These are phyloP conservation scores for Babesia gibsoni DNA, from an alignment of 169 alveolate genomes.

Conservation along the genomic window DNA sequence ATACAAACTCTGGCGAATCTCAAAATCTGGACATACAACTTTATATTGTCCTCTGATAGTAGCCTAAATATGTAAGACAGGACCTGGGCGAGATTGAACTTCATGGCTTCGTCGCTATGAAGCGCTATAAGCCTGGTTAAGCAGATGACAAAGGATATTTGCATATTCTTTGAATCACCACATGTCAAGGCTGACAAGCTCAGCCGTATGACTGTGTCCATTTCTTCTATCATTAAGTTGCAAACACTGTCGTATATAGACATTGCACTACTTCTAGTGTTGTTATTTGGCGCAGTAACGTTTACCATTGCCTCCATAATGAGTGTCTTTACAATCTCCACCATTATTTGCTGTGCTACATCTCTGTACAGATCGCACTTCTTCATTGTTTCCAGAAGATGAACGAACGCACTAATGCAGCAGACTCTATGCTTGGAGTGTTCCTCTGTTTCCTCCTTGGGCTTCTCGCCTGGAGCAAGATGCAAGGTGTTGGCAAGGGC, in stretches of 20 bases:
- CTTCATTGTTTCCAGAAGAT: conserved; percentile 34
- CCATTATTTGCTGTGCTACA: not conserved
- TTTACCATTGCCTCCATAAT: conserved; percentile 50
- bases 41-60: conserved; percentile 11
- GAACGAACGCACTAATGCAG: conserved; percentile 27
- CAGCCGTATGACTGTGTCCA: conserved; percentile 31
- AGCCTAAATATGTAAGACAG: conserved; percentile 22
- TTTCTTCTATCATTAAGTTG: conserved; percentile 24
- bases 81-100: conserved; percentile 37
- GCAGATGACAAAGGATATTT: conserved; percentile 33
- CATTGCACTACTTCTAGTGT: conserved; percentile 42
- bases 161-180: conserved; percentile 3
- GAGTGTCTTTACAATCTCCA: conserved; percentile 32
- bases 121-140: conserved; percentile 36
- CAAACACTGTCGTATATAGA: conserved; percentile 34
- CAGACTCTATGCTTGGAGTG: conserved; percentile 38
- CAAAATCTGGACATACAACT: conserved; percentile 42
- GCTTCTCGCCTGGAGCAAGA: conserved; percentile 2
- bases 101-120: conserved; percentile 30
- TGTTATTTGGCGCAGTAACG: conserved; percentile 27
- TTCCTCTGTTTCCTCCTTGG: conserved; percentile 26
- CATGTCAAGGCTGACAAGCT: conserved; percentile 41
- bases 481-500: conserved; percentile 22
- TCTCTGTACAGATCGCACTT: not conserved
- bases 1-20: conserved; percentile 50